Base-by-base conservation (phyloP, 805 yeast genomes). In the Yamadazyma sp. region DNA sequence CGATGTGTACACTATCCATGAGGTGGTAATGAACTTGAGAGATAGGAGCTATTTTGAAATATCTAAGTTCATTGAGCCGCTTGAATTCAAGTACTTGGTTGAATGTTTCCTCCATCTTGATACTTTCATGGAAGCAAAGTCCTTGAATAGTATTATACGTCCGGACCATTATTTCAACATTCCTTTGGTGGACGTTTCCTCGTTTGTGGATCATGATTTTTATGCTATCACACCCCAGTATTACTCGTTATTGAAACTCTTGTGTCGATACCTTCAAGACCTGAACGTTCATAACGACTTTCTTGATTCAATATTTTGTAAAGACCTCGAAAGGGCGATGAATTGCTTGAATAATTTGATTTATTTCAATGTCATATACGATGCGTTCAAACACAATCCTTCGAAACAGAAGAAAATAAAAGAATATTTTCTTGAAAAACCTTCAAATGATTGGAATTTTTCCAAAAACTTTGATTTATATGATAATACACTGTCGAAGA, bases 311-410 rank as follows among this genome's bases (percentile, higher is more conserved):
- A 16, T 35, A 18, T 40, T 37, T 28, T 32, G 42, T 26, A 25
- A 33, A 3, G 45, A 38, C 17, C 36, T 50, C 16, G 42, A 47
- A 23, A 30, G 32, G 8, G 37, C 28, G 12, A 38, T 50, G 16
- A 40, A 41, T 30, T 14, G 26, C 11, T 27, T 33, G 19, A 49
- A 40, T 31, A 43, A 51, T 23, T 43, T 41, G 18, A 44, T 48
- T 20, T 41, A 49, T 32, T 46, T 48, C 21, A 45, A 40, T 8
- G 34, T 48, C 3, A 24, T 50, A 10, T 38, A 32, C 28, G 21
- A 38, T 9, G 17, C 42, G n/a, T 24, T 46, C 5, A 21, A 18
- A 4, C n/a, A 32, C 16, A 21, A 25, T 26, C 24, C 33, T 4
- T n/a, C 10, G 12, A 42, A 35, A 17, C 37, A 38, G 17, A 10